phyloP scores from a whole-genome alignment of 2,329 filamentous ascomycete species.

The Cytospora chrysosperma region DNA sequence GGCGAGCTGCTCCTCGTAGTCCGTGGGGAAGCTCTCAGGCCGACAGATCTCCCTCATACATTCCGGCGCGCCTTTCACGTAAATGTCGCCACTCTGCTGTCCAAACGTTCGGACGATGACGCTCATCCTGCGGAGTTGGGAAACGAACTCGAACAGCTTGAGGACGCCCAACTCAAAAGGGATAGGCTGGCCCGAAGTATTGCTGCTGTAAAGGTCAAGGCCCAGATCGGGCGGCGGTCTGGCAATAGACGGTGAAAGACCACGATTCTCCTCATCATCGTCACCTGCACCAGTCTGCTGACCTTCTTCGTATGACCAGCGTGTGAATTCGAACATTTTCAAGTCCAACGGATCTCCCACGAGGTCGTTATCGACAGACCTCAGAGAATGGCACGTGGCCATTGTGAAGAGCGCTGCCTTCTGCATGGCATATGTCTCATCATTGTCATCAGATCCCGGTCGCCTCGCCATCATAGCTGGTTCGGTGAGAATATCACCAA shows the following conservation, averaged over 20 bases:
- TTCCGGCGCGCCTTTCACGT: slow-evolving; percentile 95
- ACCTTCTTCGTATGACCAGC: slow-evolving; percentile 90
- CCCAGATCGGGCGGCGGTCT: slow-evolving; percentile 66
- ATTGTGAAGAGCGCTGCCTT: slow-evolving; percentile 82
- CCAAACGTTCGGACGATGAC: slow-evolving; percentile 90
- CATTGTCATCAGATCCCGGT: slow-evolving; percentile 30
- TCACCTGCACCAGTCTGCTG: slow-evolving; percentile 63
- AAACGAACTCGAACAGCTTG: slow-evolving; percentile 91
- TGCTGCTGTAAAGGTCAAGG: slow-evolving; percentile 48
- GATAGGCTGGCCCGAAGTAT: slow-evolving; percentile 38
- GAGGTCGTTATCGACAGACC: slow-evolving; percentile 82
- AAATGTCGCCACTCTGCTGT: slow-evolving; percentile 79
- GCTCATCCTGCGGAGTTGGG: slow-evolving; percentile 86
- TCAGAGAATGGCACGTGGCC: slow-evolving; percentile 93
- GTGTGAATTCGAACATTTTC: slow-evolving; percentile 98
- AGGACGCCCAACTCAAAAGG: slow-evolving; percentile 85
- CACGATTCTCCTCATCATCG: slow-evolving; percentile 72
- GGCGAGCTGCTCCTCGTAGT: slow-evolving; percentile 86
- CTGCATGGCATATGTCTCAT: slow-evolving; percentile 36
- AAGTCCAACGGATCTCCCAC: slow-evolving; percentile 92
- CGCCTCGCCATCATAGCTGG: slow-evolving; percentile 56
- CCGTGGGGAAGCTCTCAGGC: slow-evolving; percentile 76
- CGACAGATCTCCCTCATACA: slow-evolving; percentile 93
- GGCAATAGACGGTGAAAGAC: slow-evolving; percentile 84
- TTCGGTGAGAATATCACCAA: slow-evolving; percentile 74